A percentile compares a stretch with the other conserved stretches of the same genome.
phyloP scores from a whole-genome alignment of 176 grass and related monocot species.

The Oryza longistaminata region DNA sequence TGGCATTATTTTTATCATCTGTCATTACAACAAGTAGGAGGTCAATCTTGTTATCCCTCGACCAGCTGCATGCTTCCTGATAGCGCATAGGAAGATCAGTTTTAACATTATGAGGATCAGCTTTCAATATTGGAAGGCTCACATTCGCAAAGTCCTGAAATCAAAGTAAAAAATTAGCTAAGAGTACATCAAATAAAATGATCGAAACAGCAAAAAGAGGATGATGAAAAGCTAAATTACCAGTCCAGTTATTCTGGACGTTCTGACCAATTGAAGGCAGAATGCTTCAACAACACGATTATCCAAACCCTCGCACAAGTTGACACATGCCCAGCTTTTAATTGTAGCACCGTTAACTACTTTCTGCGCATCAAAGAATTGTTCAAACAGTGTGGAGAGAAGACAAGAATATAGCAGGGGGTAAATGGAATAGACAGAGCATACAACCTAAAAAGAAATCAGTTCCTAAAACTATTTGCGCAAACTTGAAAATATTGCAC shows the following conservation, averaged over 20 bases:
- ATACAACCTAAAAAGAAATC: neutral
- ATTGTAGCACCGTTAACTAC: slow-evolving; percentile 41
- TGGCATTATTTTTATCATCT: slow-evolving; percentile 41
- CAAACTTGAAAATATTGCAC: neutral
- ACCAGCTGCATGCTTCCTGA: neutral
- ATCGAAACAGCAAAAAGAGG: neutral
- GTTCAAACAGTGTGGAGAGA: neutral
- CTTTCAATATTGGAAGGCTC: slow-evolving; percentile 14
- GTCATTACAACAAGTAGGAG: slow-evolving; percentile 61
- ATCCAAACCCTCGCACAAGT: neutral
- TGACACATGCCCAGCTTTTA: slow-evolving; percentile 31
- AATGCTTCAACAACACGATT: neutral
- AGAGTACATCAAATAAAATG: neutral
- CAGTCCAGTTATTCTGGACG: slow-evolving; percentile 31
- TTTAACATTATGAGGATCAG: slow-evolving; percentile 28
- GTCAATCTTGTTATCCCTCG: slow-evolving; percentile 35
- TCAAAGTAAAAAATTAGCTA: neutral
- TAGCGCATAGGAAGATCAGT: neutral
- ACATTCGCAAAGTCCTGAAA: slow-evolving; percentile 22
- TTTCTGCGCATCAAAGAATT: slow-evolving; percentile 35
- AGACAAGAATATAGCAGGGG: neutral
- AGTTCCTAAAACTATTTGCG: neutral
- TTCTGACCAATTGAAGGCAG: neutral
- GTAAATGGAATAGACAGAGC: neutral
- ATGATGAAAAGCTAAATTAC: slow-evolving; percentile 17